Conservation (phyloP, 768 basidiomycete genomes). For the Pulveroboletus sp. region DNA sequence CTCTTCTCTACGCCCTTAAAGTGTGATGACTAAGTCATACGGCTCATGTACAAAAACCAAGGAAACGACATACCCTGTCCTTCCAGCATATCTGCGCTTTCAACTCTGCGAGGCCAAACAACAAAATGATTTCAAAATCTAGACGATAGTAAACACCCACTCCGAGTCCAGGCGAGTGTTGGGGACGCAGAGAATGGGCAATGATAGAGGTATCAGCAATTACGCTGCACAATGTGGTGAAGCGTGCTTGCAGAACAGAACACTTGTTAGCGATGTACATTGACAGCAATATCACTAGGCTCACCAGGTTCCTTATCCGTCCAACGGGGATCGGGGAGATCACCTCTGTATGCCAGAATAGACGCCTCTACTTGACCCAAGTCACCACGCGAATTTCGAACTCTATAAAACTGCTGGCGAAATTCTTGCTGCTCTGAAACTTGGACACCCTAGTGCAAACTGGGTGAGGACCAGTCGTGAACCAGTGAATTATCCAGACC, state of each 20-base stretch:
- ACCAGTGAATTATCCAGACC: slow-evolving; percentile 10
- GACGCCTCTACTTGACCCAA: neutral
- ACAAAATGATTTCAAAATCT: slow-evolving; percentile 34
- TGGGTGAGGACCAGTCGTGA: neutral
- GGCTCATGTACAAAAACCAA: neutral
- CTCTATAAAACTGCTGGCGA: slow-evolving; percentile 3
- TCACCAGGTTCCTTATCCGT: slow-evolving; percentile 2
- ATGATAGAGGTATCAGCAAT: slow-evolving; percentile 8
- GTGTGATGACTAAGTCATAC: too few species aligned
- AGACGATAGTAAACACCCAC: slow-evolving; percentile 14
- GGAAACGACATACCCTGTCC: slow-evolving; percentile 19
- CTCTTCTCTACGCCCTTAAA: neutral
- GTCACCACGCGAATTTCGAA: neutral
- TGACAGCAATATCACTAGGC: neutral
- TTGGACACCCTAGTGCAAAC: slow-evolving; percentile 8
- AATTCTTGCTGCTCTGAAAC: slow-evolving; percentile 23
- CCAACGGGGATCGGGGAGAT: slow-evolving; percentile 4
- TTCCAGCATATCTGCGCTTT: slow-evolving; percentile 45
- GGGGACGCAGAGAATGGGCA: neutral
- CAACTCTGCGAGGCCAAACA: slow-evolving; percentile 43
- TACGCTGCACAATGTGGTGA: slow-evolving; percentile 12
- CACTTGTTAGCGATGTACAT: neutral
- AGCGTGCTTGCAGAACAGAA: neutral
- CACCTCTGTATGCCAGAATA: slow-evolving; percentile 20
- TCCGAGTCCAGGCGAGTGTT: neutral